Base-by-base conservation (phyloP, 139 green algal genomes). In the Chlamydomonas urium region DNA sequence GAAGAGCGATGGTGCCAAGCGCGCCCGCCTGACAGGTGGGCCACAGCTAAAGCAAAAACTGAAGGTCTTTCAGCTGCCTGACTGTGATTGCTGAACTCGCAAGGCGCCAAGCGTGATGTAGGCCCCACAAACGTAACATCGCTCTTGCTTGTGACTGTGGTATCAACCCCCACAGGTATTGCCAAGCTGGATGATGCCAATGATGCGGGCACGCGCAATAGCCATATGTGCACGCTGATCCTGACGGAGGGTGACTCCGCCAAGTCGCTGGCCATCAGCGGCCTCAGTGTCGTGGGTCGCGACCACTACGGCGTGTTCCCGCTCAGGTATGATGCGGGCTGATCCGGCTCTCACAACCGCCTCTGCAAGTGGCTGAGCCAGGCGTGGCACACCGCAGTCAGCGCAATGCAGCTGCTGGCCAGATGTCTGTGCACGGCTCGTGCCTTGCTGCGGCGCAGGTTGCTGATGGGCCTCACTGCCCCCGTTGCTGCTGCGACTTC, bases 101-200 rank as follows among this genome's bases (percentile, higher is more conserved):
- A n/a, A n/a, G n/a, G n/a, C n/a, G n/a, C n/a, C n/a, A n/a, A n/a
- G n/a, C n/a, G n/a, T n/a, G n/a, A n/a, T n/a, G n/a, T n/a, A n/a
- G n/a, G n/a, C 8, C 10, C 42, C 14, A 14, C 42, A 50, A 50
- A 50, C 14, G 42, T 14, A 50, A 14, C 42, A 50, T 24, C 10
- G 42, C 42, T 50, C 42, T 24, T 50, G 42, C 42, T 24, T 50
- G 10, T 50, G 10, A 50, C 10, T 50, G 14, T 50, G 10, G 8
- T 14, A 50, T 50, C 42, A 14, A 50, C 42, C 33, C 38, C 21
- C 47, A 69, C 81, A 90, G 95, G 96, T 66, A 91, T 99, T 37
- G 81, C 90, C 31, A 99, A 99, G 85, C 90, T 99, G 65, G 89
- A 96, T 35, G 96, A 99, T 72, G 96, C 96, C 57, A 99, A 99